Evolutionary conservation across 2,329 filamentous ascomycete genomes (phyloP).

Genomic region (Botrytis pseudocinerea): DNA sequence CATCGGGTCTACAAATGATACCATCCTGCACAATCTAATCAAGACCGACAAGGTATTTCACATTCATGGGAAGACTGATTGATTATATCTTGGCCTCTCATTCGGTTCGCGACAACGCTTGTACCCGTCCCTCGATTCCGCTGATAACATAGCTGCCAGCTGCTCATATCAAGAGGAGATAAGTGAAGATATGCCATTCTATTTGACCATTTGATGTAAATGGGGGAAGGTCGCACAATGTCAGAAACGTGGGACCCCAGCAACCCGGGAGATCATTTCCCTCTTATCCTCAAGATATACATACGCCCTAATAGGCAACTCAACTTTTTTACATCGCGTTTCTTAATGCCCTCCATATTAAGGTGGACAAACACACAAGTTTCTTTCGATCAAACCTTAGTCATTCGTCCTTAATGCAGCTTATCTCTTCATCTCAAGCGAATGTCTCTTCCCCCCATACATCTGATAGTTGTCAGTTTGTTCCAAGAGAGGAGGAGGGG

Average conservation of each 20-base stretch:
- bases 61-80: constrained; percentile 5
- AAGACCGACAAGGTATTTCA: constrained; percentile 21
- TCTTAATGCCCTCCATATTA: not conserved
- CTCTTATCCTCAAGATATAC: constrained; percentile 8
- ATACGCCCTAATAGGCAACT: constrained; percentile 1
- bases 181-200: constrained; percentile 13
- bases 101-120: constrained; percentile 16
- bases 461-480: constrained; percentile 14
- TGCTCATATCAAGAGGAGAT: constrained; percentile 1
- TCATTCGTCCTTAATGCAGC: not conserved
- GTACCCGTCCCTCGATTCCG: not conserved
- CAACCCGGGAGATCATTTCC: constrained; percentile 18
- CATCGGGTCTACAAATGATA: constrained; percentile 21
- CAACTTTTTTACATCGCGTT: not conserved
- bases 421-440: not conserved
- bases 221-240: constrained; percentile 10
- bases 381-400: not conserved
- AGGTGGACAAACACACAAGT: not conserved
- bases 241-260: constrained; percentile 11
- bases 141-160: constrained; percentile 16
- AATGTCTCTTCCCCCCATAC: not conserved
- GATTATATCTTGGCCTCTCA: constrained; percentile 22
- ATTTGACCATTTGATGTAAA: constrained; percentile 11
- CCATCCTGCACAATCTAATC: constrained; percentile 25
- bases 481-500: not conserved